These are phyloP conservation scores for Mytilinidion resinicola DNA, from an alignment of 495 filamentous ascomycete species.

Conservation along the genomic window DNA sequence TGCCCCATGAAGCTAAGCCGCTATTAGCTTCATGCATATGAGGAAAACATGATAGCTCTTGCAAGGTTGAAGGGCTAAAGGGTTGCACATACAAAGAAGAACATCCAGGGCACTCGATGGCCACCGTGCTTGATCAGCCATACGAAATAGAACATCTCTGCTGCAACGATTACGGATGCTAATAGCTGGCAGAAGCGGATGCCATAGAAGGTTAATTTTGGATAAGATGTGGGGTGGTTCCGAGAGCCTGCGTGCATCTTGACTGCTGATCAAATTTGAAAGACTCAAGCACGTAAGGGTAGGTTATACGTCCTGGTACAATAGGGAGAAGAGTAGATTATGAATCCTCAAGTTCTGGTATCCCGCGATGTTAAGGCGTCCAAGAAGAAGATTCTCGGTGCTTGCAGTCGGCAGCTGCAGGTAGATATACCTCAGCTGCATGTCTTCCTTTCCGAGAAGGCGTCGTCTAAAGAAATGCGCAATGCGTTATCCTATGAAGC, in stretches of 20 bases:
- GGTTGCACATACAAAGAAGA: conserved; percentile 2
- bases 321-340: too few species aligned
- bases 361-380: too few species aligned
- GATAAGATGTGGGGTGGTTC: conserved; percentile 4
- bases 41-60: background rate
- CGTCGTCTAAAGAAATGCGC: background rate
- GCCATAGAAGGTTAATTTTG: background rate
- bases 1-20: conserved; percentile 1
- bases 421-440: background rate
- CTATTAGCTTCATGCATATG: background rate
- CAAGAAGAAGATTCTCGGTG: background rate
- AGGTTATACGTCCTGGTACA: background rate
- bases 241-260: background rate
- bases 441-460: background rate
- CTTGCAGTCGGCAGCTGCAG: background rate
- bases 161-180: conserved; percentile 1
- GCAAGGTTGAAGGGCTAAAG: background rate
- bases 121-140: background rate
- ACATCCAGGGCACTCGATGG: background rate
- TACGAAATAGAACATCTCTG: conserved; percentile 5
- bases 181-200: conserved; percentile 3
- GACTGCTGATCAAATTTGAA: background rate
- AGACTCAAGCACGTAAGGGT: background rate
- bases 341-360: too few species aligned
- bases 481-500: background rate